phyloP scores from a whole-genome alignment of 768 basidiomycete species.

The Mycena epipterygia region DNA sequence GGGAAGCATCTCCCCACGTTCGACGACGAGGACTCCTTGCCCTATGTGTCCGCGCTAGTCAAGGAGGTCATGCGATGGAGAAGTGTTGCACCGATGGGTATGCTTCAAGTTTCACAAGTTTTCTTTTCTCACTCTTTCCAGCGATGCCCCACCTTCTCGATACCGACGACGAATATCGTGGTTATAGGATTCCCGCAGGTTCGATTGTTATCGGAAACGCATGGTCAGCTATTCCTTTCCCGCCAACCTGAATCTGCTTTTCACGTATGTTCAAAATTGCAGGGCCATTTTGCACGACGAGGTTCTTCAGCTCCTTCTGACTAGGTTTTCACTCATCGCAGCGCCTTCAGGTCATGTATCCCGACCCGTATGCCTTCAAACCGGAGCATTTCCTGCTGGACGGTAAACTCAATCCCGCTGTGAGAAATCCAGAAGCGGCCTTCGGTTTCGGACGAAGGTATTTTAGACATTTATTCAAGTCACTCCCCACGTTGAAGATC shows the following conservation, averaged over 20 bases:
- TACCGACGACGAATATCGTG: slow-evolving; percentile 51
- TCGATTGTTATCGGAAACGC: slow-evolving; percentile 42
- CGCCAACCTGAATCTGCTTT: too few relatives aligned
- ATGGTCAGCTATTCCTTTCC: slow-evolving; percentile 26
- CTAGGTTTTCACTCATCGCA: too few relatives aligned
- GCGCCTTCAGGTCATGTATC: slow-evolving; percentile 42
- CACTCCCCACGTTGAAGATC: too few relatives aligned
- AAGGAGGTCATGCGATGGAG: slow-evolving; percentile 22
- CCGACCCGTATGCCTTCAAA: slow-evolving; percentile 50
- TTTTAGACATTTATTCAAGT: too few relatives aligned
- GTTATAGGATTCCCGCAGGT: slow-evolving; percentile 50
- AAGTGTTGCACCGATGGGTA: slow-evolving; percentile 11
- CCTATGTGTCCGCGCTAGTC: slow-evolving; percentile 28
- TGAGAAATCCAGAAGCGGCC: slow-evolving; percentile 25
- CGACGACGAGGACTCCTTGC: slow-evolving; percentile 40
- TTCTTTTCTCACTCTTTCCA: neutral
- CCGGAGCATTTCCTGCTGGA: slow-evolving; percentile 55
- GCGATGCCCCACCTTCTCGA: slow-evolving; percentile 46
- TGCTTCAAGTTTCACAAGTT: too few relatives aligned
- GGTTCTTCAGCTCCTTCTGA: neutral
- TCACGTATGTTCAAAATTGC: neutral
- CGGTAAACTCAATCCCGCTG: slow-evolving; percentile 34
- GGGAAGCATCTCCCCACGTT: slow-evolving; percentile 41
- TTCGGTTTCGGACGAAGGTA: slow-evolving; percentile 44
- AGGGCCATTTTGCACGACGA: slow-evolving; percentile 33